Evolutionary conservation across 805 yeast genomes (phyloP).

Genomic region (Candida adriatica): DNA sequence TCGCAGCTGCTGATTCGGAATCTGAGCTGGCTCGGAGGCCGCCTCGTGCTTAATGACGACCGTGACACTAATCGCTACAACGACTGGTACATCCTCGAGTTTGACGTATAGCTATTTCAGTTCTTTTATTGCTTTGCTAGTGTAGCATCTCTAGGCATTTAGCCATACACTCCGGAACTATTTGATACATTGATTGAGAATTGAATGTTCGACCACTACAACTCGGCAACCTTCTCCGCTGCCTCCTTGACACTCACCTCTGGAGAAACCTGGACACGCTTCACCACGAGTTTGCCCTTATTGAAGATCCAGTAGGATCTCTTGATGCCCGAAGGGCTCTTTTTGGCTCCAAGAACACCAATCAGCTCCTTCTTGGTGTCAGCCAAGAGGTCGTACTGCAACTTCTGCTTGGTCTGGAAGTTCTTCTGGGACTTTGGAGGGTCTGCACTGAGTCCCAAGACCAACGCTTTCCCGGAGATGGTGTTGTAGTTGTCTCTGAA

Average conservation of each 20-base stretch:
- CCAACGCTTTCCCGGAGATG: conserved; percentile 47
- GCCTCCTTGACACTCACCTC: conserved; percentile 56
- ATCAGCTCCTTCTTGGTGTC: conserved; percentile 72
- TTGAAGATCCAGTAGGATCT: conserved; percentile 91
- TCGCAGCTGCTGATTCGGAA: conserved; percentile 20
- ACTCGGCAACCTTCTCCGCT: conserved; percentile 43
- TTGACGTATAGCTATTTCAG: conserved; percentile 17
- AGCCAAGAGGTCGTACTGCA: conserved; percentile 67
- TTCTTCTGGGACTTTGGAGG: conserved; percentile 68
- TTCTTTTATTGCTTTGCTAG: conserved; percentile 1
- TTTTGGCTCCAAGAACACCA: conserved; percentile 75
- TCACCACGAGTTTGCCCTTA: conserved; percentile 55
- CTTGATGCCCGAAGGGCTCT: conserved; percentile 65
- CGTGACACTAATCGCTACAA: conserved; percentile 17
- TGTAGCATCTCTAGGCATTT: conserved; percentile 6
- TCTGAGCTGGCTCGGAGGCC: conserved; percentile 24
- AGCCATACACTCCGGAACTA: no score
- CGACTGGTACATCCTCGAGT: conserved; percentile 25
- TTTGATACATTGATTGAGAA: no score
- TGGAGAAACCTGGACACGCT: conserved; percentile 38
- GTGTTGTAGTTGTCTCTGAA: conserved; percentile 61
- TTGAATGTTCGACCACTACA: no score
- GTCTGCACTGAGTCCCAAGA: conserved; percentile 83
- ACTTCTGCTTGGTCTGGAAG: conserved; percentile 64
- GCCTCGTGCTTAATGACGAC: conserved; percentile 15